These are phyloP conservation scores for Choiromyces venosus DNA, from an alignment of 495 filamentous ascomycete species.

Conservation along the genomic window DNA sequence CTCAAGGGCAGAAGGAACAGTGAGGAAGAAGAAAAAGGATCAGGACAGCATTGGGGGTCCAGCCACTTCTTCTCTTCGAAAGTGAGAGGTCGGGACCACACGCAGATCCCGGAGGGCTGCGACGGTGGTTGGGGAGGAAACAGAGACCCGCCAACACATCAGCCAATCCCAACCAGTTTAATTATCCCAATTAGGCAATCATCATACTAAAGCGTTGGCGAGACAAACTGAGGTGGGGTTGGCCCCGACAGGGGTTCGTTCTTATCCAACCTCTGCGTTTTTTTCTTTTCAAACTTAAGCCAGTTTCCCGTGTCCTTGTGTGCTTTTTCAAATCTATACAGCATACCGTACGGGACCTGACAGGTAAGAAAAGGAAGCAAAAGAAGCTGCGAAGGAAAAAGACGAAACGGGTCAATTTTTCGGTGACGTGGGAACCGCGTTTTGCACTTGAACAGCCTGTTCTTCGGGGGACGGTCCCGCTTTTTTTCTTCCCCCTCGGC, in stretches of 20 bases:
- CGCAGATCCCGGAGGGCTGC: neutral
- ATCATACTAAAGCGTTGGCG: conserved; percentile 31
- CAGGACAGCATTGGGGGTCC: conserved; percentile 15
- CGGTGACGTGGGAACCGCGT: conserved; percentile 37
- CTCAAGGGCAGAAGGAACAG: neutral
- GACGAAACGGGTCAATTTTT: conserved; percentile 8
- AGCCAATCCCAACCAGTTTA: conserved; percentile 18
- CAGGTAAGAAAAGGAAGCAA: conserved; percentile 18
- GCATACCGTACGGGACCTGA: conserved; percentile 14
- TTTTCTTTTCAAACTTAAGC: conserved; percentile 11
- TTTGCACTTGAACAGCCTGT: conserved; percentile 1
- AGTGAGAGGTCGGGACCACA: conserved; percentile 26
- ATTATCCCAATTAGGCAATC: conserved; percentile 22
- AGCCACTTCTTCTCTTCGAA: conserved; percentile 24
- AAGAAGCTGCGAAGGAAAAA: conserved; percentile 21
- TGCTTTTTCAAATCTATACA: conserved; percentile 5
- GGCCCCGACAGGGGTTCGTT: conserved; percentile 20
- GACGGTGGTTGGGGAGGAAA: conserved; percentile 24
- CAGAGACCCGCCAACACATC: conserved; percentile 22
- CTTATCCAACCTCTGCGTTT: conserved; percentile 29
- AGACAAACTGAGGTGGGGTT: conserved; percentile 33
- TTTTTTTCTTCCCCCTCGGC: neutral
- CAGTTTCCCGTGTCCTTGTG: conserved; percentile 6
- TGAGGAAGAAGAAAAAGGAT: conserved; percentile 15
- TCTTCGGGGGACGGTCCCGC: neutral